Base-by-base conservation (phyloP, 2,329 filamentous ascomycete species). In the Aspergillus floridensis region DNA sequence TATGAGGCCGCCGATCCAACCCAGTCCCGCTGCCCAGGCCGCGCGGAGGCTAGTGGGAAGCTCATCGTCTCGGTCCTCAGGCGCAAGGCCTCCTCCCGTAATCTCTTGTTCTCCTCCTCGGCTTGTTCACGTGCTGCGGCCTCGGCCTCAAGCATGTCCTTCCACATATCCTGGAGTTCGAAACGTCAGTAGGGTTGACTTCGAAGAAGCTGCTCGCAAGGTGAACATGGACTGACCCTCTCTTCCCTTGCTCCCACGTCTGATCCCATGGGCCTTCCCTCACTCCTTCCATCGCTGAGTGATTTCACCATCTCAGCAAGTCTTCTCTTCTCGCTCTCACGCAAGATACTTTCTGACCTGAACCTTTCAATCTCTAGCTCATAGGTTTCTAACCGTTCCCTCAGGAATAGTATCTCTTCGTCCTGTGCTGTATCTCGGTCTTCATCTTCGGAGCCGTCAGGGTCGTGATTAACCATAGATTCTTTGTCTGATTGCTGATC, bases 61-160 rank as follows among this genome's bases (percentile, higher is more conserved):
- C 66, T 69, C 61, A 71, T 65, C 47, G 70, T 65, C 46, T 82
- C 79, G 53, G 77, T 79, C 63, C 78, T 81, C 47, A 96, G 74
- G 26, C 89, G 87, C 68, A 91, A 88, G 3, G 96, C 79, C 70
- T 99, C 93, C 58, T 96, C 92, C 6, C 91, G 87, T 16, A 98
- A 83, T 67, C 84, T 87, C 65, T 88, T 88, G 66, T 93, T 93
- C 65, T 98, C 93, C 47, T 96, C 91, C 66, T 98, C 93, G 0
- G 90, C 87, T 74, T 96, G 91, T 75, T 97, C 93, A 59, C 93
- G 86, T 31, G 92, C 87, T 3, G 89, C 89, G 2, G 91, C 95
- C 75, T 99, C 95, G 65, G 95, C 91, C 71, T 97, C 92, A 26
- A 97, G 84, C 62, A 98, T 85, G 68, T 97, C 93, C 74, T 96